Conservation (phyloP, 2,329 filamentous ascomycete genomes). For the Bisporella sp. region DNA sequence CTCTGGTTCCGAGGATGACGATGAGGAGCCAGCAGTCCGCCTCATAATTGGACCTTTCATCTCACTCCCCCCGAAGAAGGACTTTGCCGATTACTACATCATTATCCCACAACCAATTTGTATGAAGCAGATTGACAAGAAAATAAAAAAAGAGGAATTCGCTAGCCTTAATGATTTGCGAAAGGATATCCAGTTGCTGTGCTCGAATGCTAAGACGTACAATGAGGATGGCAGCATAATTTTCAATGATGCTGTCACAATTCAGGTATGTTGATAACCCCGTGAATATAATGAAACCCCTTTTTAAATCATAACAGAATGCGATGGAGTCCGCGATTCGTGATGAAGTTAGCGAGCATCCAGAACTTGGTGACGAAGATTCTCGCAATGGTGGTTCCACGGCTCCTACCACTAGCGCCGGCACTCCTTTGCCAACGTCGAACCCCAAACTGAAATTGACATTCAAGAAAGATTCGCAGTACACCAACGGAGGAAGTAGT, state of each 20-base stretch:
- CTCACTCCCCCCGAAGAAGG: conserved; percentile 79
- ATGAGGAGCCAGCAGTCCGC: conserved; percentile 55
- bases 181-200: conserved; percentile 76
- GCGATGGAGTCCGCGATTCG: conserved; percentile 48
- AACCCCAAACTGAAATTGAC: conserved; percentile 61
- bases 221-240: conserved; percentile 93
- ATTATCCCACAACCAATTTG: conserved; percentile 90
- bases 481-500: conserved; percentile 34
- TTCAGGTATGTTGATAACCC: conserved; percentile 61
- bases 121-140: conserved; percentile 90
- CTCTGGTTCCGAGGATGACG: conserved; percentile 45
- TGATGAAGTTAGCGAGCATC: conserved; percentile 45
- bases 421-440: conserved; percentile 56
- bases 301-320: conserved; percentile 39
- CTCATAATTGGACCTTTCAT: conserved; percentile 92
- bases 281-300: not conserved
- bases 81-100: conserved; percentile 92
- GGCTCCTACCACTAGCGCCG: conserved; percentile 49
- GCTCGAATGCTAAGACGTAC: conserved; percentile 87
- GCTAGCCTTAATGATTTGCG: conserved; percentile 71
- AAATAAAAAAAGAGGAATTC: conserved; percentile 96
- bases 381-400: conserved; percentile 27
- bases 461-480: conserved; percentile 35
- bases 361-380: conserved; percentile 50
- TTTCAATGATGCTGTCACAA: conserved; percentile 85